A percentile compares a stretch with the other conserved stretches of the same genome.
phyloP scores from a whole-genome alignment of 225 moss, liverwort and hornwort species.

The Polytrichum commune region DNA sequence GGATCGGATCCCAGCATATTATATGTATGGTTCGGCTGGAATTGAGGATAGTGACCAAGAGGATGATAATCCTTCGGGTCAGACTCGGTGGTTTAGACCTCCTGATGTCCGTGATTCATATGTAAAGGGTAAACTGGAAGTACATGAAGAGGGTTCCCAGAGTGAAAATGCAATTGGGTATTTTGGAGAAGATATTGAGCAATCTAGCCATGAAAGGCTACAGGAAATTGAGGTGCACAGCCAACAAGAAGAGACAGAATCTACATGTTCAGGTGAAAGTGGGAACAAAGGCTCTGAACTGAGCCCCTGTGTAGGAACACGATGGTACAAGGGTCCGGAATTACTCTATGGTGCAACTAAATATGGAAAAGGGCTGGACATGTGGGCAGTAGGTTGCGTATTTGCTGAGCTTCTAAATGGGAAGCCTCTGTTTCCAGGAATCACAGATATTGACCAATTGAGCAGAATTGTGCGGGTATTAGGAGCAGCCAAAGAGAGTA shows the following conservation, averaged over 20 bases:
- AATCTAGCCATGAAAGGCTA: slow-evolving; percentile 25
- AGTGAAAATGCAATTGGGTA: slow-evolving; percentile 19
- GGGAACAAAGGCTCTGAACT: slow-evolving; percentile 58
- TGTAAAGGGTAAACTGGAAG: slow-evolving; percentile 43
- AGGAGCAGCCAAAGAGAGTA: slow-evolving; percentile 67
- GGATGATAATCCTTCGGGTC: slow-evolving; percentile 35
- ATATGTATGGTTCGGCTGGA: slow-evolving; percentile 40
- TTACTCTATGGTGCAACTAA: slow-evolving; percentile 86
- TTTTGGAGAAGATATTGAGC: slow-evolving; percentile 17
- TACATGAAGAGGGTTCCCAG: slow-evolving; percentile 24
- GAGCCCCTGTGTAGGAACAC: slow-evolving; percentile 89
- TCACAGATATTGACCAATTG: slow-evolving; percentile 90
- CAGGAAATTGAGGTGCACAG: slow-evolving; percentile 44
- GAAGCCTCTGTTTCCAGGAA: slow-evolving; percentile 82
- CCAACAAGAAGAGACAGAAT: slow-evolving; percentile 51
- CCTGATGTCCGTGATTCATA: slow-evolving; percentile 71
- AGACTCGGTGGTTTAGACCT: slow-evolving; percentile 79
- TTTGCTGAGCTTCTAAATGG: slow-evolving; percentile 85
- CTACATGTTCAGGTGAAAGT: slow-evolving; percentile 49
- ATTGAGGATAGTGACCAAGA: slow-evolving; percentile 46
- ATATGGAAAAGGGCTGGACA: slow-evolving; percentile 78
- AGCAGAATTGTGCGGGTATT: slow-evolving; percentile 84
- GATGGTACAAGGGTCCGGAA: slow-evolving; percentile 98
- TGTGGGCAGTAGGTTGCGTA: slow-evolving; percentile 91
- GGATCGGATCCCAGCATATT: slow-evolving; percentile 36